phyloP scores from a whole-genome alignment of 169 alveolate species.

The Eimeria necatrix region DNA sequence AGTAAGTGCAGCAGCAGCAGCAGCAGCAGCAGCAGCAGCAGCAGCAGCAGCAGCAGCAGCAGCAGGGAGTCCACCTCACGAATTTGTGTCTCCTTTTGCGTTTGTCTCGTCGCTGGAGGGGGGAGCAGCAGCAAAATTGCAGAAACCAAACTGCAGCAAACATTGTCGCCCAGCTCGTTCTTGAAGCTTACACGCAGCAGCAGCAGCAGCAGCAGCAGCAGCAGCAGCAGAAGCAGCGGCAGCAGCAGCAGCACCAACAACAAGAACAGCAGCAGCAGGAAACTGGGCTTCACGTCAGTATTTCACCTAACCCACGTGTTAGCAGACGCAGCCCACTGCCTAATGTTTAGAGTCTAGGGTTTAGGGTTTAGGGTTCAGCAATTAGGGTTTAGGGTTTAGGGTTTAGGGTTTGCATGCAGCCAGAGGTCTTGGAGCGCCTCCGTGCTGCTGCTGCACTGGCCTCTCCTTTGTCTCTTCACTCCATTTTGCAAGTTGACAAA shows the following conservation, averaged over 20 bases:
- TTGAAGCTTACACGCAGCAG: slow-evolving; percentile 24
- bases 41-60: not conserved
- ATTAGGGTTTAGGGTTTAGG: slow-evolving; percentile 21
- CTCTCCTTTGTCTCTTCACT: not conserved
- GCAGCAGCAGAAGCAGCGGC: not conserved
- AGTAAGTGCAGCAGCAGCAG: not conserved
- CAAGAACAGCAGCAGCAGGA: not conserved
- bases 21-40: not conserved
- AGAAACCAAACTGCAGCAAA: not conserved
- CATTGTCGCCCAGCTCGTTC: not conserved
- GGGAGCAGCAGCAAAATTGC: not conserved
- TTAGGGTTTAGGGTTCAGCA: not conserved
- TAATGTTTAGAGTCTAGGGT: not conserved
- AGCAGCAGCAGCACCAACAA: slow-evolving; percentile 2
- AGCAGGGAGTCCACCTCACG: not conserved
- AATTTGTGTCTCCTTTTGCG: too few species aligned
- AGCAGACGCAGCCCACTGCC: not conserved
- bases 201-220: slow-evolving; percentile 56
- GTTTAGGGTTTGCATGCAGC: slow-evolving; percentile 12
- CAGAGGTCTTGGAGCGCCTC: slow-evolving; percentile 30
- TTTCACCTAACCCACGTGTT: not conserved
- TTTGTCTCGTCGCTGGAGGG: not conserved
- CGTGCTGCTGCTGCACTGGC: slow-evolving; percentile 37
- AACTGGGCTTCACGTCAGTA: not conserved
- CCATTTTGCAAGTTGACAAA: not conserved